Evolutionary conservation across 148 eudicot genomes (phyloP), one percentile per base, ranked within the genome.

Genomic region (Polygonum maritimum): DNA sequence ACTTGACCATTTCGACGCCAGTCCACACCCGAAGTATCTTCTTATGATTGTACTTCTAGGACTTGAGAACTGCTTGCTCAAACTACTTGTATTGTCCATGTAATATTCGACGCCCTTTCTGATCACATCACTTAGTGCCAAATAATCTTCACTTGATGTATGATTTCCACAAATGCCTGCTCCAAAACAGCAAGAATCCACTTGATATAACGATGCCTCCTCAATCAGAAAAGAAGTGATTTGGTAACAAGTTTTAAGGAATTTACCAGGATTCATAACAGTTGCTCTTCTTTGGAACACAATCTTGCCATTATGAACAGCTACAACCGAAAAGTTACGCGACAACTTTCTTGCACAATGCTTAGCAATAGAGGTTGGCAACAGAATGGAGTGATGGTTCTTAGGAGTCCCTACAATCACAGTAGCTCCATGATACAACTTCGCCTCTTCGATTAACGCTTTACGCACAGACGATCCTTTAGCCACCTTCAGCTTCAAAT

Each of bases 231-330:
- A 38, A 38, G 3, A 48, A 73, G 38, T 8, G 48, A 19, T 48
- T 3, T 19, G 10, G 21, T 54, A 74, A 10, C 13, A 47, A 75
- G 18, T 22, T 26, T 22, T 26, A 22, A 75, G 16, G 13, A 80
- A 74, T 78, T 78, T 80, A 85, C 87, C 82, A 52, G 72, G 22
- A 40, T 51, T 57, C 35, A 65, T 76, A 75, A 78, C 47, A 62
- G 77, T 35, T 14, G 84, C 77, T 79, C 83, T 86, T 51, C 84
- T 84, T 41, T 74, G 77, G 74, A 85, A 88, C 40, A 87, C 81
- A 75, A 87, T 77, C 75, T 90, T 90, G n/a, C 95, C 92, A 76
- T 82, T 90, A 77, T 87, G 84, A 45, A 87, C 89, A 57, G 92
- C 87, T 33, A 81, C 62, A 54, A 90, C 88, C 8, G 95, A 83